Base-by-base conservation (phyloP, 805 yeast genomes). In the Candida xiaguanensis region DNA sequence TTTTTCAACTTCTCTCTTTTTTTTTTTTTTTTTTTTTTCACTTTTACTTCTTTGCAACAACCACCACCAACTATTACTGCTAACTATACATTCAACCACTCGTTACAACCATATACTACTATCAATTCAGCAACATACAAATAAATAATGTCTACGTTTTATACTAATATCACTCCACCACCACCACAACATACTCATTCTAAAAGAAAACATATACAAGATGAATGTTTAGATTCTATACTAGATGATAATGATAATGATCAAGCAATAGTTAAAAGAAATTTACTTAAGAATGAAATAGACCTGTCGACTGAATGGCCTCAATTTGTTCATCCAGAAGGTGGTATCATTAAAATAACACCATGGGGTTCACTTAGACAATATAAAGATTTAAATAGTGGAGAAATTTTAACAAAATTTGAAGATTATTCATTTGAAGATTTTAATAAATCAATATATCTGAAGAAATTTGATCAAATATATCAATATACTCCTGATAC, bases 331-430 rank as follows among this genome's bases (percentile, higher is more conserved):
- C 83, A 77, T 46, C 84, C 84, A 2, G 77, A 77, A 9, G 84
- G 84, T 8, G 84, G 84, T 0, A 65, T 65, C 22, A 73, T 78
- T 34, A 79, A 77, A 52, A 73, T 78, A 41, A 77, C 83, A 1
- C 83, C 84, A 17, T 70, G 80, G 62, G 84, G 84, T n/a, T 75
- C 77, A 35, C 60, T 78, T 29, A 60, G 83, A 45, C 72, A 67
- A 44, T 64, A 52, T 48, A 22, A 18, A n/a, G 58, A 68, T 38
- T 50, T 56, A 24, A 65, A 62, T 23, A 66, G 67, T 34, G 78
- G 78, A 38, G 69, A 72, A 35, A 52, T 60, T 42, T 63, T 71
- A 22, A 67, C 77, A 36, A 63, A 66, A 30, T 70, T 78, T 40
- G 82, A 78, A 51, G 72, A 74, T 48, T 53, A 48, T 44, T 40